phyloP scores from a whole-genome alignment of 345 rosid genomes.

The Dipteronia dyeriana region DNA sequence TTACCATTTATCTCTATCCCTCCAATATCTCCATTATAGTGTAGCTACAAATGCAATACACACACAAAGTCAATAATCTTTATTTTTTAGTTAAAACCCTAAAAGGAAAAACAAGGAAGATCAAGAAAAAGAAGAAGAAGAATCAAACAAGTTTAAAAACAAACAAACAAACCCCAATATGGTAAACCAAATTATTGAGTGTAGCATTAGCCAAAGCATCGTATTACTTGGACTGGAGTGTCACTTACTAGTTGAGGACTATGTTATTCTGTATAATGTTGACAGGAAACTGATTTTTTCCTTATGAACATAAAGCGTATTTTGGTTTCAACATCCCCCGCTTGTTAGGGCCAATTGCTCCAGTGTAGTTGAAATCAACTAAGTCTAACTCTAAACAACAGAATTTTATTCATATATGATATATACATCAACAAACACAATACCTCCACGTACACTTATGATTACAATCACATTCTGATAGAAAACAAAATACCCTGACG shows the following conservation, averaged over 20 bases:
- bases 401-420: neutral
- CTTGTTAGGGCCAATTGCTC: slow-evolving; percentile 40
- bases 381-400: neutral
- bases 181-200: slow-evolving; percentile 42
- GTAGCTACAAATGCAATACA: slow-evolving; percentile 31
- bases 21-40: slow-evolving; percentile 39
- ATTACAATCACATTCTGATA: too few relatives aligned
- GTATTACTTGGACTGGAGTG: slow-evolving; percentile 41
- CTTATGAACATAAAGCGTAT: slow-evolving; percentile 46
- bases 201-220: slow-evolving; percentile 46
- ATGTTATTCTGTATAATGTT: slow-evolving; percentile 39
- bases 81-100: neutral
- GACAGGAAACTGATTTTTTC: slow-evolving; percentile 70
- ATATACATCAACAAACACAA: neutral
- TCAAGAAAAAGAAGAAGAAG: too few relatives aligned
- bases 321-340: slow-evolving; percentile 57
- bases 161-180: slow-evolving; percentile 38
- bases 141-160: neutral
- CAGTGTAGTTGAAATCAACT: slow-evolving; percentile 42
- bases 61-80: neutral
- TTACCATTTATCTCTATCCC: slow-evolving; percentile 45
- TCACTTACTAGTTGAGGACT: slow-evolving; percentile 25
- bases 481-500: slow-evolving; percentile 44
- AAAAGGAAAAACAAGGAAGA: neutral
- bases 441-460: too few relatives aligned